A percentile compares a stretch with the other conserved stretches of the same genome.
phyloP scores from a whole-genome alignment of 257 asterid species.

The Nicotiana tabacum region DNA sequence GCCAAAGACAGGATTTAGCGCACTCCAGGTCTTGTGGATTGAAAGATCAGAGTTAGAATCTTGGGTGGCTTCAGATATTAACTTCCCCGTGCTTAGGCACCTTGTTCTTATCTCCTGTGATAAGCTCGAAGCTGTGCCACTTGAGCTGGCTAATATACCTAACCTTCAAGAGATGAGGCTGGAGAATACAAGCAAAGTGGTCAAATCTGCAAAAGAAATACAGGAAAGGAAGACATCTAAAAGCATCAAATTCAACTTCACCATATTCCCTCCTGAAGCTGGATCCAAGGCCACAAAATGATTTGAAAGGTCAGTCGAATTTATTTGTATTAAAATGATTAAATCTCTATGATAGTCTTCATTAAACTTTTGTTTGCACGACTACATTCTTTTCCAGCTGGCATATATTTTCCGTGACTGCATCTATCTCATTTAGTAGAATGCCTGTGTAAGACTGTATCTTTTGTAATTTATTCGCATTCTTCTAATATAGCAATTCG shows the following conservation, averaged over 20 bases:
- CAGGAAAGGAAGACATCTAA: not conserved
- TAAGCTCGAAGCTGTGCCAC: not conserved
- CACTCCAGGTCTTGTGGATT: not conserved
- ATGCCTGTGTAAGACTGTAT: not conserved
- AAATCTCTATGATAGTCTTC: not conserved
- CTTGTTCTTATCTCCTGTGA: not conserved
- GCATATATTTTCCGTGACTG: not conserved
- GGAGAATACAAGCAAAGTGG: not conserved
- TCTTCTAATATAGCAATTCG: not conserved
- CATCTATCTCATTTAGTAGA: not conserved
- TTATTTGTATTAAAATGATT: not conserved
- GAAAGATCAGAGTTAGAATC: not conserved
- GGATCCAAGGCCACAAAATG: not conserved
- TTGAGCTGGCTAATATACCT: not conserved
- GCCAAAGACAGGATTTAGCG: not conserved
- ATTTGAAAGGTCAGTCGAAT: not conserved
- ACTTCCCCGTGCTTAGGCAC: not conserved
- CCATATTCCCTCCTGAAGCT: slow-evolving; percentile 1
- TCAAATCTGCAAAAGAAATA: not conserved
- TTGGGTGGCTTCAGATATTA: not conserved
- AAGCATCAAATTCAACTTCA: not conserved
- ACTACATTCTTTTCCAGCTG: not conserved
- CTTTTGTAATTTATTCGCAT: not conserved
- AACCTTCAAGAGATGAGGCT: not conserved
- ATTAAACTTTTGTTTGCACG: not conserved